A percentile compares a stretch with the other conserved stretches of the same genome.
Evolutionary conservation across 352 stramenopile genomes (phyloP).

Genomic region (Globisporangium spiculum): DNA sequence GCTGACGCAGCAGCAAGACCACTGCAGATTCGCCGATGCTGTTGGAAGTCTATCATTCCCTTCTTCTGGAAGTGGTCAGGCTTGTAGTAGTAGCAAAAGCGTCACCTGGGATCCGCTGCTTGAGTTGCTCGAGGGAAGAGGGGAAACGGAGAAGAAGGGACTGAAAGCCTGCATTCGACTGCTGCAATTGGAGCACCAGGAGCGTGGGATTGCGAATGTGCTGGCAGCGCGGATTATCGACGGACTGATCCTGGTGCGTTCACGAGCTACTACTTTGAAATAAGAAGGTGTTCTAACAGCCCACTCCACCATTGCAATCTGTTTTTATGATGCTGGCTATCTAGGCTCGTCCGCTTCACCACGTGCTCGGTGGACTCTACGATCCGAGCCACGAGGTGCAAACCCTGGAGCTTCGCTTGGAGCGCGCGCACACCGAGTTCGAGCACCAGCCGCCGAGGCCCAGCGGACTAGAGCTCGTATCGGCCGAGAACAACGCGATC

Average conservation of each 20-base stretch:
- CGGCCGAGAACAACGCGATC: slow-evolving; percentile 22
- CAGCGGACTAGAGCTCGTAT: slow-evolving; percentile 19
- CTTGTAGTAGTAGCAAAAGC: too few relatives aligned
- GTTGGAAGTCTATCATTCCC: background rate
- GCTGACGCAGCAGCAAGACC: background rate
- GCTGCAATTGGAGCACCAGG: slow-evolving; percentile 13
- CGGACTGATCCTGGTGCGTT: slow-evolving; percentile 14
- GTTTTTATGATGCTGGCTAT: background rate
- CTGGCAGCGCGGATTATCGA: slow-evolving; percentile 6
- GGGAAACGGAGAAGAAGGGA: background rate
- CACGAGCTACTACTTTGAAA: background rate
- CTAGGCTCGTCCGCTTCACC: slow-evolving; percentile 12
- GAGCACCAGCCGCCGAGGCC: slow-evolving; percentile 23
- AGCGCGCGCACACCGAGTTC: slow-evolving; percentile 10
- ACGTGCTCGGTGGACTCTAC: slow-evolving; percentile 11
- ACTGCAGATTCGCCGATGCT: background rate
- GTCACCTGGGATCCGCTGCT: background rate
- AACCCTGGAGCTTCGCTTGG: slow-evolving; percentile 15
- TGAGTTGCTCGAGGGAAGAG: background rate
- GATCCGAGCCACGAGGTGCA: slow-evolving; percentile 7
- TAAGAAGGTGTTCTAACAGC: background rate
- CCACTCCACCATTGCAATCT: background rate
- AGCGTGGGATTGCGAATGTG: background rate
- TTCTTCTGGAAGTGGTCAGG: background rate
- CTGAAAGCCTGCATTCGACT: slow-evolving; percentile 9